Evolutionary conservation across 1,284 basidiomycete genomes (phyloP), one percentile per base, ranked within the genome.

Genomic region (Golubevia sp.): DNA sequence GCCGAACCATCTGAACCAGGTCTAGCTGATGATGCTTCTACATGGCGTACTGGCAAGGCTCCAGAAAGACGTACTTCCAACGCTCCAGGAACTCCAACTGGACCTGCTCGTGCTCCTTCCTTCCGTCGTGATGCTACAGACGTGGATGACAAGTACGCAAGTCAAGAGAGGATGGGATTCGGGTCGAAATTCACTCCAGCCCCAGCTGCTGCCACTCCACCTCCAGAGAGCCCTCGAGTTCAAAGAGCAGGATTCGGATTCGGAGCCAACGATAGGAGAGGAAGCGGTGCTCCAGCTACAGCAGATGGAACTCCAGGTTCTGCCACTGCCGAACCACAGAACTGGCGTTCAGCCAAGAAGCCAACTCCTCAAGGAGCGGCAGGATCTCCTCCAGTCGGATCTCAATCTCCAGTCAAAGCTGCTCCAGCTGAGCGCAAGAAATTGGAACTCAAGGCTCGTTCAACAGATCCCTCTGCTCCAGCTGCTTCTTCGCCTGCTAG

Each of bases 1-100:
- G 34, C 23, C 55, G 60, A 53, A 56, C 5, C 51, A 27, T 8
- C 55, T 49, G 49, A 24, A 38, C 51, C 51, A 30, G 24, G 24
- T 53, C 51, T n/a, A 25, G 51, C 51, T 15, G 51, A 53, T 25
- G 51, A 53, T 25, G 51, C 51, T 53, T 53, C 51, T 53, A 44
- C 38, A 13, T 83, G 80, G 80, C 62, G 80, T 44, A 81, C 80
- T 6, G 79, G 80, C 38, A 81, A 81, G 64, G 77, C 80, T 18
- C 61, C 38, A 18, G 15, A 54, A 23, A 27, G 38, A 52, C 38
- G 30, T 55, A n/a, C 15, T 7, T 24, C 60, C 3, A 18, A 34
- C 6, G 48, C 23, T 26, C 48, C 49, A 57, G 44, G n/a, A 15
- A 21, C 24, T 49, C 53, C 21, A 51, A 57, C 11, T 48, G 55